phyloP scores from a whole-genome alignment of 106 monocot species.

The Hemerocallis citrina region DNA sequence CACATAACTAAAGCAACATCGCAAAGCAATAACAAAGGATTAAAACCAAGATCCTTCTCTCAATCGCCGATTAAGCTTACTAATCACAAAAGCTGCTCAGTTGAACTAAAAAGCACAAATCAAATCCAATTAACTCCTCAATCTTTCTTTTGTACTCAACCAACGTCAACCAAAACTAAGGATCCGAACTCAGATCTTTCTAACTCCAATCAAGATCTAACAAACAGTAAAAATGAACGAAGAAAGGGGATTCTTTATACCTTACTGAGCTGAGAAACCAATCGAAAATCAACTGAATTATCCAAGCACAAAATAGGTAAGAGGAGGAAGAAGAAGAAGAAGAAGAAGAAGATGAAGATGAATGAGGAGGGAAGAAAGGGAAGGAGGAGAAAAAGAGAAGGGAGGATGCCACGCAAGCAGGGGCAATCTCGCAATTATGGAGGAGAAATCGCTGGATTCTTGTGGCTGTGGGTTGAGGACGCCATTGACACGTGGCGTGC shows the following conservation, averaged over 20 bases:
- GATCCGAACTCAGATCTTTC: background rate
- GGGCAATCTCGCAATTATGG: background rate
- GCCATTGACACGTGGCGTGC: background rate
- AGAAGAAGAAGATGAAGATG: background rate
- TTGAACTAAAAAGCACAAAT: no score
- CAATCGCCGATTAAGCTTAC: background rate
- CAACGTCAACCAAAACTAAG: background rate
- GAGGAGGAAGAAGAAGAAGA: background rate
- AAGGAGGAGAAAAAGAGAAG: background rate
- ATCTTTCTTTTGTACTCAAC: background rate
- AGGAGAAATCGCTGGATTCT: constrained; percentile 11
- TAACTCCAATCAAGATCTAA: background rate
- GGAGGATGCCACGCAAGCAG: constrained; percentile 5
- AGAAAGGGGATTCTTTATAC: background rate
- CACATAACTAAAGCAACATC: background rate
- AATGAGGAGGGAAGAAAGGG: background rate
- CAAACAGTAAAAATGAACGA: background rate
- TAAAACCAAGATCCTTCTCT: background rate
- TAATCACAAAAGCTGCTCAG: no score
- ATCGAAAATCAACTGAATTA: background rate
- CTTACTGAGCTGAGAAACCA: background rate
- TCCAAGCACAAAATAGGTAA: background rate
- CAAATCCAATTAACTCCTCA: no score
- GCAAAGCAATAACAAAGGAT: background rate
- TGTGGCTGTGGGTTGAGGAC: constrained; percentile 9